These are phyloP conservation scores for Adansonia digitata DNA, from an alignment of 345 rosid species.

Conservation along the genomic window DNA sequence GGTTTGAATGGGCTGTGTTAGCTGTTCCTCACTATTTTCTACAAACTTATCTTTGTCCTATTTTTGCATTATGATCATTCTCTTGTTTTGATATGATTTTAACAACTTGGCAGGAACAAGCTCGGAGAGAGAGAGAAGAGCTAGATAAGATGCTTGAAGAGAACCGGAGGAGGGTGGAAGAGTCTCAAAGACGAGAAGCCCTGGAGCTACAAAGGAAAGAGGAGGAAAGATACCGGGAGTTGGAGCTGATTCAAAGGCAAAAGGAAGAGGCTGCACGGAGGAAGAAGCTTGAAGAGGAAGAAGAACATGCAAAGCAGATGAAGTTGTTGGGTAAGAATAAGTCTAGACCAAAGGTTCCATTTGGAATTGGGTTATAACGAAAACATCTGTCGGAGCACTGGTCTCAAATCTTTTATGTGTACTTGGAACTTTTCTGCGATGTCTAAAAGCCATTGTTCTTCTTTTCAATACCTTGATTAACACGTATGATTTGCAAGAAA, in stretches of 20 bases:
- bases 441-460: neutral
- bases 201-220: conserved; percentile 72
- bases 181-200: conserved; percentile 79
- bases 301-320: conserved; percentile 46
- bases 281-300: conserved; percentile 70
- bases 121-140: conserved; percentile 76
- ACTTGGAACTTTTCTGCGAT: neutral
- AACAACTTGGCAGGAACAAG: conserved; percentile 54
- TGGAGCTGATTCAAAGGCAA: conserved; percentile 72
- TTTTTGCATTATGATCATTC: neutral
- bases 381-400: neutral
- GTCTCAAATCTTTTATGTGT: neutral
- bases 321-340: conserved; percentile 38
- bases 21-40: neutral
- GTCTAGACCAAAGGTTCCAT: conserved; percentile 44
- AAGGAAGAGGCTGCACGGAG: conserved; percentile 74
- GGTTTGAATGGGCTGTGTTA: neutral
- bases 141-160: conserved; percentile 87
- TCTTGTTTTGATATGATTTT: neutral
- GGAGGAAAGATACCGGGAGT: conserved; percentile 71
- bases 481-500: neutral
- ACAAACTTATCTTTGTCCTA: neutral
- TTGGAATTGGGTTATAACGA: conserved; percentile 31
- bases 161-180: conserved; percentile 78
- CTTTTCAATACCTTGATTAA: neutral